Conservation (phyloP, 83 land plant species). For the Picea abies region DNA sequence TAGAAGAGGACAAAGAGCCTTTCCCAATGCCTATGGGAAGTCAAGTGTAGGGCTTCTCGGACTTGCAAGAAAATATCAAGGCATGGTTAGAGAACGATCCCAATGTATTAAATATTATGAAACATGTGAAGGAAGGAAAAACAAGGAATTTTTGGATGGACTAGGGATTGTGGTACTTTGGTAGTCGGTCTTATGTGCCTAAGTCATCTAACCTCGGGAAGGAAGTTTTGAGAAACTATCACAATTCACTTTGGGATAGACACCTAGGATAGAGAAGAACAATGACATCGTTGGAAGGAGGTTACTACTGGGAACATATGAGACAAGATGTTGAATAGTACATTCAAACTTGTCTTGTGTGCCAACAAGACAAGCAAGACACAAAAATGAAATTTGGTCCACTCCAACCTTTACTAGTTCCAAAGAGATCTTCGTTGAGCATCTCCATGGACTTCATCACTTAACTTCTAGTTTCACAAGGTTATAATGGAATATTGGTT, state of each 20-base stretch:
- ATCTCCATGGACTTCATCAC: slow-evolving; percentile 22
- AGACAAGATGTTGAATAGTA: neutral
- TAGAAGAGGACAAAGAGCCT: too few species aligned
- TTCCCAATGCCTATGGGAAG: too few species aligned
- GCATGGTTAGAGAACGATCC: too few species aligned
- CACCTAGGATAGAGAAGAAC: neutral
- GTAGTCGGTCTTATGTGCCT: neutral
- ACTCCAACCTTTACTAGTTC: slow-evolving; percentile 23
- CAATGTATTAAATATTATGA: too few species aligned
- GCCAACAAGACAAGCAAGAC: too few species aligned
- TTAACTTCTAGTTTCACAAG: neutral
- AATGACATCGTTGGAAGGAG: neutral
- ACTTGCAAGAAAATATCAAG: too few species aligned
- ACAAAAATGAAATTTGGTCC: neutral
- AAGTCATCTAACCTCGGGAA: neutral
- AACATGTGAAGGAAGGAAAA: too few species aligned
- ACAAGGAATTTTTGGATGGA: too few species aligned
- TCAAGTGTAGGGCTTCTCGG: too few species aligned
- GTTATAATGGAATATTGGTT: neutral
- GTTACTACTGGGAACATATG: neutral
- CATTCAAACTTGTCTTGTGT: too few species aligned
- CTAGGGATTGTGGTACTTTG: neutral
- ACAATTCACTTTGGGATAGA: neutral
- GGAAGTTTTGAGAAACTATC: neutral
- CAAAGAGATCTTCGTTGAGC: slow-evolving; percentile 1